These are phyloP conservation scores for Tricholoma sp. DNA, from an alignment of 768 basidiomycete genomes.

Conservation along the genomic window DNA sequence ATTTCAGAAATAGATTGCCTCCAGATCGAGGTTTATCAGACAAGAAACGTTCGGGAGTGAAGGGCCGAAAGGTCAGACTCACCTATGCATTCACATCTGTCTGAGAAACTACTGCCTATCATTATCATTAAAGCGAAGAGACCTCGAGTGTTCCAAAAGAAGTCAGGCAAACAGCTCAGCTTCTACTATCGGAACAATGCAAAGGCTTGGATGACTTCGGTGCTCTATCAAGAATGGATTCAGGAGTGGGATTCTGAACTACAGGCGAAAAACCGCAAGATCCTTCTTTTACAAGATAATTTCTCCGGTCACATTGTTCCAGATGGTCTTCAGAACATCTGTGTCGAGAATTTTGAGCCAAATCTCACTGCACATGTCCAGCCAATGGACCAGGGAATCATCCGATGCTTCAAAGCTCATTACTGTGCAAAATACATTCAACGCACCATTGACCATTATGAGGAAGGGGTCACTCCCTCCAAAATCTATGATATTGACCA, in stretches of 20 bases:
- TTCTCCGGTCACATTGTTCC: slow-evolving; percentile 7
- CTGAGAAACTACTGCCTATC: not conserved
- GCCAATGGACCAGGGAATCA: not conserved
- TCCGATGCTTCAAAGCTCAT: not conserved
- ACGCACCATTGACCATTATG: slow-evolving; percentile 16
- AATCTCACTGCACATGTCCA: slow-evolving; percentile 11
- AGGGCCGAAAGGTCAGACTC: slow-evolving; percentile 16
- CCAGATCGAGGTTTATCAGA: too few relatives aligned
- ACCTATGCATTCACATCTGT: slow-evolving; percentile 18
- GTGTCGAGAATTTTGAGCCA: slow-evolving; percentile 14
- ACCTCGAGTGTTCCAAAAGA: not conserved
- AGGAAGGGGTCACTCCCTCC: not conserved
- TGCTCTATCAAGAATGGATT: too few relatives aligned
- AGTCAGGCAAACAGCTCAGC: slow-evolving; percentile 1
- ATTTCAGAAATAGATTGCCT: too few relatives aligned
- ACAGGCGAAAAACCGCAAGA: too few relatives aligned
- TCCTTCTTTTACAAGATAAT: too few relatives aligned
- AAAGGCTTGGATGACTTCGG: slow-evolving; percentile 8
- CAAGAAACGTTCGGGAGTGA: slow-evolving; percentile 22
- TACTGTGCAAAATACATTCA: slow-evolving; percentile 16
- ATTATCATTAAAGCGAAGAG: slow-evolving; percentile 4
- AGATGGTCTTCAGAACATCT: slow-evolving; percentile 7
- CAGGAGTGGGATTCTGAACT: too few relatives aligned
- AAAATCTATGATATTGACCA: slow-evolving; percentile 26
- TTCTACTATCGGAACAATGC: not conserved